phyloP scores from a whole-genome alignment of 1,284 basidiomycete species.

The Melampsora larici-populina region DNA sequence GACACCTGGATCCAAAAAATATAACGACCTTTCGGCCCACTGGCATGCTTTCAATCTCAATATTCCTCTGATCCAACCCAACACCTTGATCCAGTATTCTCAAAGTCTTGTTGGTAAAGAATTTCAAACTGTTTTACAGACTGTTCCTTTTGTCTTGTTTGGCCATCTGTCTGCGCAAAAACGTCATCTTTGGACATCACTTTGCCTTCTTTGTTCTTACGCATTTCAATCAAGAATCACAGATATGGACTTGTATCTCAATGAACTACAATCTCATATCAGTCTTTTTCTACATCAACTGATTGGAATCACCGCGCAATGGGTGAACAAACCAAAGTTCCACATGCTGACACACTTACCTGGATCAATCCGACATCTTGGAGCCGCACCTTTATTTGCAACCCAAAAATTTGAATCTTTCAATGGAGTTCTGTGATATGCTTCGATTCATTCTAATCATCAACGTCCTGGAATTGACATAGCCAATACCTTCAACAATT shows the following conservation, averaged over 20 bases:
- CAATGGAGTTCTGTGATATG: background rate
- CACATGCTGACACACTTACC: constrained; percentile 45
- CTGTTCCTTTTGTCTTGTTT: too few relatives aligned
- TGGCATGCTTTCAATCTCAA: too few relatives aligned
- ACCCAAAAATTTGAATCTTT: constrained; percentile 12
- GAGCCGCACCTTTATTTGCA: background rate
- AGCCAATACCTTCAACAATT: background rate
- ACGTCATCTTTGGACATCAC: constrained; percentile 31
- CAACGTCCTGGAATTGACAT: background rate
- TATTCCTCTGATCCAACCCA: too few relatives aligned
- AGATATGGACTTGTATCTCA: constrained; percentile 51
- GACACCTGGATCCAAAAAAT: too few relatives aligned
- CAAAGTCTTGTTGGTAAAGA: constrained; percentile 54
- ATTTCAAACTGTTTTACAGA: too few relatives aligned
- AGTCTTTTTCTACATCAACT: background rate
- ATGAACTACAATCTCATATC: constrained; percentile 20
- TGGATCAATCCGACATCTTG: constrained; percentile 42
- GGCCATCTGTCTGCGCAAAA: constrained; percentile 43
- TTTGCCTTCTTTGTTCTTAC: constrained; percentile 52
- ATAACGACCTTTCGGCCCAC: too few relatives aligned
- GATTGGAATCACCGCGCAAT: constrained; percentile 37
- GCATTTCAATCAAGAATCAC: constrained; percentile 55
- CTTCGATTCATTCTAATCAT: background rate
- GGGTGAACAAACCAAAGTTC: constrained; percentile 49
- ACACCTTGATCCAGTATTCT: constrained; percentile 46